phyloP scores from a whole-genome alignment of 2,329 filamentous ascomycete genomes.

The Didymella pomorum region DNA sequence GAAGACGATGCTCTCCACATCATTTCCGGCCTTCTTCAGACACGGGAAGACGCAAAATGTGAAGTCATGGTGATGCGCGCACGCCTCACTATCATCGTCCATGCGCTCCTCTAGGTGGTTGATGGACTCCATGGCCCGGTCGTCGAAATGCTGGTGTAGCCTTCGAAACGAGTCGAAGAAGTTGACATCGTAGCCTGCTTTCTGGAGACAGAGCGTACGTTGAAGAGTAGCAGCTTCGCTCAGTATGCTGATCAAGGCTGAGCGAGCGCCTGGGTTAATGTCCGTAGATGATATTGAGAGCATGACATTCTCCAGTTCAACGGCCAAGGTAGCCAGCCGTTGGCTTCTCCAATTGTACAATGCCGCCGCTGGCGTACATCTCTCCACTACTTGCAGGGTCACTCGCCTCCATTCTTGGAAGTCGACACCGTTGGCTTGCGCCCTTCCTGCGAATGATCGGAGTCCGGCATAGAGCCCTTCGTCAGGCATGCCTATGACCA shows the following conservation, averaged over 20 bases:
- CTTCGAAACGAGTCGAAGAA: constrained; percentile 32
- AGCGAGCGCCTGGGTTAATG: constrained; percentile 28
- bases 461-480: constrained; percentile 31
- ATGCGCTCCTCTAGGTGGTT: constrained; percentile 35
- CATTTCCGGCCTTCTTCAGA: constrained; percentile 42
- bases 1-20: constrained; percentile 40
- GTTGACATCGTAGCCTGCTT: constrained; percentile 38
- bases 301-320: constrained; percentile 34
- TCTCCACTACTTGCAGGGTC: constrained; percentile 40
- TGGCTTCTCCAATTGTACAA: neutral
- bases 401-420: constrained; percentile 42
- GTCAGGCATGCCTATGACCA: constrained; percentile 39
- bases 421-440: constrained; percentile 28
- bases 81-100: constrained; percentile 35
- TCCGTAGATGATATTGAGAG: constrained; percentile 35
- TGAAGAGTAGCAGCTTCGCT: constrained; percentile 37
- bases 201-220: constrained; percentile 40
- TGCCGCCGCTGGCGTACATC: constrained; percentile 13
- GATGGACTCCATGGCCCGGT: constrained; percentile 42
- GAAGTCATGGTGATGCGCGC: constrained; percentile 29
- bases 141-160: constrained; percentile 28
- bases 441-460: constrained; percentile 27
- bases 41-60: constrained; percentile 47
- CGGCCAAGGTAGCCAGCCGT: constrained; percentile 19
- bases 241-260: constrained; percentile 34